phyloP scores from a whole-genome alignment of 371 early-diverging fungal genomes.

The Zychaea mexicana region DNA sequence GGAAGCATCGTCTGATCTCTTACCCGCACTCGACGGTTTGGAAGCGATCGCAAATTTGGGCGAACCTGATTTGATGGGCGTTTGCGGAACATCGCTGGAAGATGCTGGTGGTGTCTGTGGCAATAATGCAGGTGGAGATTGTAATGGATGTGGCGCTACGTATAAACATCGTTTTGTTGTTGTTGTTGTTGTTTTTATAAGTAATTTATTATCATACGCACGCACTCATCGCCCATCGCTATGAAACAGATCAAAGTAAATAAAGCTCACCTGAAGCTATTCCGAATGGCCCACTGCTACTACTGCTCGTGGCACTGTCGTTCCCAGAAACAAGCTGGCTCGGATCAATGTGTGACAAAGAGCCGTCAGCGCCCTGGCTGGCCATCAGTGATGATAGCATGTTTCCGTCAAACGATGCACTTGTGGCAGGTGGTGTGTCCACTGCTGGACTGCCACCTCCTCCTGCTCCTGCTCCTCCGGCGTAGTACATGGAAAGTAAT shows the following conservation, averaged over 20 bases:
- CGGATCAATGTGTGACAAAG: slow-evolving; percentile 36
- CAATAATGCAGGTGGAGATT: neutral
- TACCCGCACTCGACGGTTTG: neutral
- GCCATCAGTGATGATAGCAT: slow-evolving; percentile 13
- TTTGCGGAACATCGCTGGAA: slow-evolving; percentile 5
- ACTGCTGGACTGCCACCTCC: neutral
- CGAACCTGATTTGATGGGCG: slow-evolving; percentile 7
- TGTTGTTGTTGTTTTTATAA: neutral
- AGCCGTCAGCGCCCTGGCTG: slow-evolving; percentile 10
- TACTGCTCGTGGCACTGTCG: neutral
- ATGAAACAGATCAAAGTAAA: neutral
- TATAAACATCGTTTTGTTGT: neutral
- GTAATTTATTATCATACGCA: too few relatives aligned
- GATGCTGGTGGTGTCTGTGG: slow-evolving; percentile 7
- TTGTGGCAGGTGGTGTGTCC: slow-evolving; percentile 1
- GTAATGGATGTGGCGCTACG: neutral
- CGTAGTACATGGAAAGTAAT: slow-evolving; percentile 20
- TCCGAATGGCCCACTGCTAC: neutral
- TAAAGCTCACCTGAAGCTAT: slow-evolving; percentile 6
- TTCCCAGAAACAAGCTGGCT: slow-evolving; percentile 27
- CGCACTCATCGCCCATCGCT: neutral
- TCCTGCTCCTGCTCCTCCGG: neutral
- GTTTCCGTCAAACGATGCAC: neutral
- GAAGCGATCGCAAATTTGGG: slow-evolving; percentile 10
- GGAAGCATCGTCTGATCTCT: slow-evolving; percentile 24